phyloP scores from a whole-genome alignment of 2,329 filamentous ascomycete species.

The Trichoderma citrinoviride region DNA sequence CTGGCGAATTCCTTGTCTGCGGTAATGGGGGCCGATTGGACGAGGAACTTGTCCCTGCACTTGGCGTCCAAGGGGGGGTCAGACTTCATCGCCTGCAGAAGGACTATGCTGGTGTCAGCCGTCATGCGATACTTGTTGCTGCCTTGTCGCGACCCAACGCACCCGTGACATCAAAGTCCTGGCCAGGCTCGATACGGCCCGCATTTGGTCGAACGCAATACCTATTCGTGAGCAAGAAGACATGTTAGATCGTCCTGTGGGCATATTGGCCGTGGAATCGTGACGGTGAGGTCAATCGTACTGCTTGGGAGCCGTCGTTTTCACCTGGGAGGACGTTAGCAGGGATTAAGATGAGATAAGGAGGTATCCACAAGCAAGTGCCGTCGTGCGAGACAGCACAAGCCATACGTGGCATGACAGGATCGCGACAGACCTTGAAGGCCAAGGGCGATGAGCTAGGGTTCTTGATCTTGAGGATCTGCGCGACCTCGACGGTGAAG shows the following conservation, averaged over 20 bases:
- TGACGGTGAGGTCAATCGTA: conserved; percentile 50
- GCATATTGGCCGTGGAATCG: not conserved
- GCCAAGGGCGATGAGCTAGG: conserved; percentile 60
- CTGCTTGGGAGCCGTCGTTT: conserved; percentile 99
- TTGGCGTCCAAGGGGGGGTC: conserved; percentile 82
- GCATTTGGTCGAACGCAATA: conserved; percentile 98
- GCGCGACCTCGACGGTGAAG: conserved; percentile 64
- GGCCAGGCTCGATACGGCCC: conserved; percentile 86
- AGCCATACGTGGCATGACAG: not conserved
- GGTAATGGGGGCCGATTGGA: conserved; percentile 84
- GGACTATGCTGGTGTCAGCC: conserved; percentile 55
- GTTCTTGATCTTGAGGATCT: conserved; percentile 64
- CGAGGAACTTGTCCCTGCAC: conserved; percentile 96
- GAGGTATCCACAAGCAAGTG: conserved; percentile 10
- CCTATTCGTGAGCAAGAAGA: conserved; percentile 46
- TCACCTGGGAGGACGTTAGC: conserved; percentile 62
- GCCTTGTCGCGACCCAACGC: conserved; percentile 32
- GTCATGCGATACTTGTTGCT: conserved; percentile 18
- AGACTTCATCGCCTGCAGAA: conserved; percentile 96
- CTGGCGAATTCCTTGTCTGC: conserved; percentile 80
- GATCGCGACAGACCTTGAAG: conserved; percentile 59
- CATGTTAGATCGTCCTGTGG: not conserved
- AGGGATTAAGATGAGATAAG: conserved; percentile 10
- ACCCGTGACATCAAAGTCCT: conserved; percentile 92
- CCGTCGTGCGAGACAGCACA: not conserved